Evolutionary conservation across 2,329 filamentous ascomycete species (phyloP), one percentile per base, ranked within the genome.

Genomic region (Colletotrichum noveboracense): DNA sequence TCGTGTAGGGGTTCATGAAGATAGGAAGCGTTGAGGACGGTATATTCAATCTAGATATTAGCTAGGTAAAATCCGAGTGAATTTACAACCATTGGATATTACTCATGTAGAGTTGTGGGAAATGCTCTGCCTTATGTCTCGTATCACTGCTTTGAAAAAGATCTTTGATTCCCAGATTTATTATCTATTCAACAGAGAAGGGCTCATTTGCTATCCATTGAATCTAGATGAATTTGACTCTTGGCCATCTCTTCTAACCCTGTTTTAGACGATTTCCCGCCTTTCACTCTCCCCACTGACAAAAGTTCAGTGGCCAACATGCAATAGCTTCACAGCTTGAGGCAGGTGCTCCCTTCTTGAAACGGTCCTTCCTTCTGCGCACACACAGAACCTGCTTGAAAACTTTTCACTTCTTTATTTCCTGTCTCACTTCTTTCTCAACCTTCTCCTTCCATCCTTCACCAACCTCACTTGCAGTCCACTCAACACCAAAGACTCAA

Each of bases 201-300:
- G 18, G 38, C 18, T 52, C 43, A 21, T 7, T 21, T 21, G n/a
- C 12, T 13, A 52, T 52, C 10, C 13, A 24, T 24, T 24, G 43
- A 48, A 21, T 7, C 10, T 7, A 21, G n/a, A 7, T 21, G n/a
- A 52, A 52, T 52, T 13, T 24, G 6, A 24, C 10, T 13, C 13
- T 12, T 1, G 8, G 18, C 8, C 36, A 48, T 48, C 9, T 48
- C 38, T 48, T 1, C n/a, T 7, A 13, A 52, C 6, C 6, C 6
- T 52, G 10, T 7, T 21, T 52, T 4, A 52, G 0, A 21, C 5
- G 1, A 13, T 3, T 13, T 52, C n/a, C n/a, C n/a, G 1, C 43
- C 12, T 52, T 24, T 24, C 9, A 21, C n/a, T 24, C 43, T 24
- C n/a, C 6, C 4, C 10, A 52, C n/a, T 52, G 10, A 52, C 43